Conservation (phyloP, 1,284 basidiomycete genomes). For the Meira nashicola region DNA sequence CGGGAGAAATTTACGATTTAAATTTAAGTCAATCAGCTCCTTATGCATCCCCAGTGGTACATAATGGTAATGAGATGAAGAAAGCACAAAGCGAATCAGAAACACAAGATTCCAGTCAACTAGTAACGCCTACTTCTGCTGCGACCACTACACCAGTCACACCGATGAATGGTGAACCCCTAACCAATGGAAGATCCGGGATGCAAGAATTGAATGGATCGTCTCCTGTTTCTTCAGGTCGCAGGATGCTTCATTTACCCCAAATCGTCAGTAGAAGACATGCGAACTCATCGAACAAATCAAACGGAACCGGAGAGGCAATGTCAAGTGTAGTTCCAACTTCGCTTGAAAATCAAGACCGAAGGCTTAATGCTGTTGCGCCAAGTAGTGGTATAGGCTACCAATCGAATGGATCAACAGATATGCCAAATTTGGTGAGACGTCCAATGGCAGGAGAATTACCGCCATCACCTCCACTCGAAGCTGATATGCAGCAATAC, state of each 20-base stretch:
- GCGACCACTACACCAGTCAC: neutral
- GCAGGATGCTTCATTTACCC: slow-evolving; percentile 28
- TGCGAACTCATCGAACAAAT: neutral
- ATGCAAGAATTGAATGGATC: neutral
- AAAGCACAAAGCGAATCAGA: too few species aligned
- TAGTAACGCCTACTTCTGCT: too few species aligned
- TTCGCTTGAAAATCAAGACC: too few species aligned
- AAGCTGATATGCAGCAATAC: slow-evolving; percentile 21
- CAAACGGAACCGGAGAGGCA: too few species aligned
- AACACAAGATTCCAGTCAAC: too few species aligned
- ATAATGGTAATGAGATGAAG: neutral
- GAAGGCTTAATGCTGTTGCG: slow-evolving; percentile 3
- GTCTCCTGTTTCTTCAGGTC: neutral
- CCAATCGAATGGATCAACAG: neutral
- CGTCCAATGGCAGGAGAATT: slow-evolving; percentile 37
- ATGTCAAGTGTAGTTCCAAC: too few species aligned
- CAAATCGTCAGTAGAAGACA: slow-evolving; percentile 38
- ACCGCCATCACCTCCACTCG: slow-evolving; percentile 40
- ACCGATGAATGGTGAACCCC: neutral
- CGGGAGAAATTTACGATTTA: slow-evolving; percentile 43
- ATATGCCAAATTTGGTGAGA: neutral
- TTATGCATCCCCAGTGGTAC: slow-evolving; percentile 34
- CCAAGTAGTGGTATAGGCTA: slow-evolving; percentile 4
- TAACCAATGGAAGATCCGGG: neutral
- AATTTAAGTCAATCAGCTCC: slow-evolving; percentile 42